Evolutionary conservation across 352 stramenopile genomes (phyloP), one percentile per base, ranked within the genome.

Genomic region (Globisporangium spiculum): DNA sequence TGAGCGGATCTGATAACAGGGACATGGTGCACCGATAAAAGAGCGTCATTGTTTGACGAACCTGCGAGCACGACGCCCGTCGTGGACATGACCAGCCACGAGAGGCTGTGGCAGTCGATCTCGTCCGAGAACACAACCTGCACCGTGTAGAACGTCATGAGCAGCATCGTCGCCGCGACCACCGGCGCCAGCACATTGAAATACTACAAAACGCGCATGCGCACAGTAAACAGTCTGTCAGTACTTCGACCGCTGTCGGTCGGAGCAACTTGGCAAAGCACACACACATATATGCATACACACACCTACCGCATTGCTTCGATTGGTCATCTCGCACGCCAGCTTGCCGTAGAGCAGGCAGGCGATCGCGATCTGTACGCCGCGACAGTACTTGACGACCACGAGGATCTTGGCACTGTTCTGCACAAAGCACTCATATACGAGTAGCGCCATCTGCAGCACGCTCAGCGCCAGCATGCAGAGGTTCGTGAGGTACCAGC

Each of bases 321-420:
- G 76, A 34, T 82, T 84, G 24, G 83, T 77, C 61, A 90, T 75
- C 58, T 90, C 82, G 34, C 84, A 88, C 18, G 84, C 84, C 22
- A 88, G 76, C 53, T 84, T 85, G 14, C 84, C 84, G 60, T 91
- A 92, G 7, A 92, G 64, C 66, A 90, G 69, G 48, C 84, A 92
- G 36, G 84, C 89, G 12, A 88, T 79, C 10, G 80, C 79, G 60
- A 92, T 75, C 63, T 92, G 84, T 38, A 92, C 54, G 26, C 79
- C 84, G 30, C 81, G 84, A 52, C 83, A 89, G 75, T 90, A 92
- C 75, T 92, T 92, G 74, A 76, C 70, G 26, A 84, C 69, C 53
- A 92, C 80, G 52, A 92, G 79, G 34, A 90, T 71, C 60, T 85
- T 83, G 55, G 80, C 58, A 71, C 72, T 86, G 70, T 87, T 89